A percentile compares a stretch with the other conserved stretches of the same genome.
Evolutionary conservation across 2,329 filamentous ascomycete species (phyloP).

Genomic region (Penicillium fuscoglaucum): DNA sequence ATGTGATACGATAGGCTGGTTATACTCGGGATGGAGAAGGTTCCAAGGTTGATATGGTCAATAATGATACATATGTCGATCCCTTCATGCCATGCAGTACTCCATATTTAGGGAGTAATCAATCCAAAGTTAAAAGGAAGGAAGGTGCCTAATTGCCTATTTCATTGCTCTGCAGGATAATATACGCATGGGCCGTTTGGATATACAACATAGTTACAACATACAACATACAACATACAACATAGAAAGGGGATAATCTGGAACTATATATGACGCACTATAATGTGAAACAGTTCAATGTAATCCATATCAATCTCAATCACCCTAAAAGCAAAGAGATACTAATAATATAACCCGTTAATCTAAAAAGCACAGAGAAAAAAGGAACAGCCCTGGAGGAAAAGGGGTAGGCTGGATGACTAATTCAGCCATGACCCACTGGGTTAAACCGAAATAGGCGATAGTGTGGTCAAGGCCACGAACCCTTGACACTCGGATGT

Average conservation of each 20-base stretch:
- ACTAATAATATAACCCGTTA: not conserved
- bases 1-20: not conserved
- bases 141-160: not conserved
- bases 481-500: not conserved
- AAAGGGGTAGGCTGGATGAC: constrained; percentile 1
- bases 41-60: not conserved
- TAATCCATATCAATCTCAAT: not conserved
- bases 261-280: not conserved
- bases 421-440: not conserved
- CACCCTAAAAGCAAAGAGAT: not conserved
- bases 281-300: not conserved
- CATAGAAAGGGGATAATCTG: not conserved
- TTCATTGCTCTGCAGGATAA: constrained; percentile 2
- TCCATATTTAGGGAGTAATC: not conserved
- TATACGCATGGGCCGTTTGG: constrained; percentile 9
- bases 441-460: not conserved
- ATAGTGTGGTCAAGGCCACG: not conserved
- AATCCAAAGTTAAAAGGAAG: not conserved
- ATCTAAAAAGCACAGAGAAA: not conserved
- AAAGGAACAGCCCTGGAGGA: not conserved
- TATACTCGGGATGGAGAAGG: not conserved
- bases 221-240: too few species aligned
- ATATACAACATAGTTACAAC: too few species aligned
- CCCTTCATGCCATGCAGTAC: not conserved
- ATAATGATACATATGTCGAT: constrained; percentile 3